Conservation (phyloP, 1,284 basidiomycete genomes). For the Macrocystidia cucumis region DNA sequence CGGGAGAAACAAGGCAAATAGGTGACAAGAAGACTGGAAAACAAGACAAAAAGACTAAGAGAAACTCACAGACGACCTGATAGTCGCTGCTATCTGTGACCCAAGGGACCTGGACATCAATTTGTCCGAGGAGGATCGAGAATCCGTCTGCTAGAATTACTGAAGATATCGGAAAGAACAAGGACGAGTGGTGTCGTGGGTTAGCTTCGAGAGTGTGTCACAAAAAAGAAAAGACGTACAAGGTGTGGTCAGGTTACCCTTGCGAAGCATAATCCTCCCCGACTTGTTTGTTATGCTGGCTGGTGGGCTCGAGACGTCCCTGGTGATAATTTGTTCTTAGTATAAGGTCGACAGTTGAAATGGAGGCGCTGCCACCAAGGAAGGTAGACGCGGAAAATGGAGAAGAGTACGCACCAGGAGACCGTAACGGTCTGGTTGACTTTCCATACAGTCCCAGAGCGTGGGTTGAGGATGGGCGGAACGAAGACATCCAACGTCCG, state of each 20-base stretch:
- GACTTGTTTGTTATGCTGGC: conserved; percentile 7
- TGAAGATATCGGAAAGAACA: neutral
- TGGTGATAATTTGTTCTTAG: conserved; percentile 1
- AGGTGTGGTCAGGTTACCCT: neutral
- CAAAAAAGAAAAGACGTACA: neutral
- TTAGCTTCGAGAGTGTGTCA: conserved; percentile 9
- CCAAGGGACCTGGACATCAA: neutral
- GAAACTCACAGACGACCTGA: neutral
- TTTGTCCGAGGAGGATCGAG: neutral
- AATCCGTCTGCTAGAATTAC: neutral
- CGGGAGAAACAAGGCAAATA: no score
- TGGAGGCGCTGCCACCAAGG: no score
- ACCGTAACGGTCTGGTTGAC: neutral
- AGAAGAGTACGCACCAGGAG: neutral
- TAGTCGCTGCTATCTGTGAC: neutral
- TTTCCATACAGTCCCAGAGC: neutral
- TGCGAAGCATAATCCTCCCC: conserved; percentile 3
- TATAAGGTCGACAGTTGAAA: no score
- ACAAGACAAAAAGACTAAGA: neutral
- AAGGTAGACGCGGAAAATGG: neutral
- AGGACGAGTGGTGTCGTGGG: no score
- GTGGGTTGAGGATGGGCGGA: neutral
- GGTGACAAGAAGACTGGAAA: neutral
- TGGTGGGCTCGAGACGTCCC: conserved; percentile 10
- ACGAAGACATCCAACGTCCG: neutral